Evolutionary conservation across 2,329 filamentous ascomycete species (phyloP), one percentile per base, ranked within the genome.

Genomic region (Ophiocordyceps camponoti-leonardi): DNA sequence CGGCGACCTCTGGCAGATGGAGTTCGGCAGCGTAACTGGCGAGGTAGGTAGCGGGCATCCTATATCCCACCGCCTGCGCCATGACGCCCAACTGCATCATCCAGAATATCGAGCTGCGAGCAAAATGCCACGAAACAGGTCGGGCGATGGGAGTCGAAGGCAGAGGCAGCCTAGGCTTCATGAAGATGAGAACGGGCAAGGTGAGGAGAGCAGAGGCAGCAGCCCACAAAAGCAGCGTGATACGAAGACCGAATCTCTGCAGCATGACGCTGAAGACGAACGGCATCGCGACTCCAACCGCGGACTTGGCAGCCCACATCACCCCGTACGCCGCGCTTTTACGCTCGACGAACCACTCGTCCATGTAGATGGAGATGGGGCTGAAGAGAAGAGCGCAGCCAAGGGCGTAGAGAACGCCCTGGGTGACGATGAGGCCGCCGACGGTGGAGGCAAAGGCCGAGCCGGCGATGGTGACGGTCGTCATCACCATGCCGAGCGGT

Each of bases 271-370:
- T 65, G 37, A 80, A 61, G 2, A 79, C 50, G 37, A 79, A 63
- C 0, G 62, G 62, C 8, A 76, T 53, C 1, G 67, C 53, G 31
- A 73, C 66, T 33, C 73, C 73, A 0, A 66, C 68, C 7, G 72
- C 54, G 0, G 72, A 69, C 0, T 71, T 71, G 2, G 71, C 67
- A 10, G 67, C 71, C 69, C 72, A 79, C 68, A 81, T 75, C 44
- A 78, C 68, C 16, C 79, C 79, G 52, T 75, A 77, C 1, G 76
- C 76, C 33, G 79, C 58, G 1, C 76, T 75, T 44, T 75, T 75
- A 41, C 68, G 67, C 39, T 61, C 63, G 18, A 74, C 65, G 54
- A 79, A 81, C 74, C 75, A 81, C 54, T 79, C 72, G 48, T 79
- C 72, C 50, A 80, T 62, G 57, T 76, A 78, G 31, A 72, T 50